A percentile compares a stretch with the other conserved stretches of the same genome.
phyloP scores from a whole-genome alignment of 495 filamentous ascomycete species.

The Mycothermus thermophilus region DNA sequence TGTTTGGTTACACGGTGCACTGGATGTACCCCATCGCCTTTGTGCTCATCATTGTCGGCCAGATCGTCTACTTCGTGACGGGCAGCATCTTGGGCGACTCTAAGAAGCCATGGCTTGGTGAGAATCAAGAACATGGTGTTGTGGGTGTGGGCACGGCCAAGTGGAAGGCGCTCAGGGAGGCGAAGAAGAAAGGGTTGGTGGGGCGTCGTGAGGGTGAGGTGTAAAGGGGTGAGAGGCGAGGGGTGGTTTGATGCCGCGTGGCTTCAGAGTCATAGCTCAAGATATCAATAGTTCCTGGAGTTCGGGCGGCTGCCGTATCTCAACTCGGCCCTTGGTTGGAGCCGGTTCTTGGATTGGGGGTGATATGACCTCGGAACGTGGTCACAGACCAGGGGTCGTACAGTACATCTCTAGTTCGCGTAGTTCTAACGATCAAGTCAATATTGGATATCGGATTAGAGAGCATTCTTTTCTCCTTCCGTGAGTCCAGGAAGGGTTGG shows the following conservation, averaged over 20 bases:
- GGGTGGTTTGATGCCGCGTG: neutral
- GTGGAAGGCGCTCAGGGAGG: slow-evolving; percentile 52
- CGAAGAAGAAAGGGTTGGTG: slow-evolving; percentile 20
- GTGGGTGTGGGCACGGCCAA: slow-evolving; percentile 80
- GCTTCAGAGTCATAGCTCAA: no score
- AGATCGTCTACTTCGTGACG: slow-evolving; percentile 70
- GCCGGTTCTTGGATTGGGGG: no score
- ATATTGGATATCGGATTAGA: no score
- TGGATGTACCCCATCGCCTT: slow-evolving; percentile 95
- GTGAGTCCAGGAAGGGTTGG: no score
- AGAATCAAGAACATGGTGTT: slow-evolving; percentile 68
- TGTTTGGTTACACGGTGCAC: slow-evolving; percentile 70
- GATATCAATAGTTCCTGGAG: neutral
- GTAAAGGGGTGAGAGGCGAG: neutral
- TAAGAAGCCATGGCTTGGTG: slow-evolving; percentile 87
- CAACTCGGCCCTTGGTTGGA: no score
- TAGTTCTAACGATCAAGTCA: no score
- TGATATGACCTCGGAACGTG: neutral
- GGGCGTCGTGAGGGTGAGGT: neutral
- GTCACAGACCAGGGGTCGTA: no score
- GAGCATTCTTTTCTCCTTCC: no score
- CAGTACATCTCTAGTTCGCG: no score
- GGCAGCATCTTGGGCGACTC: slow-evolving; percentile 71
- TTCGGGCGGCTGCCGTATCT: no score
- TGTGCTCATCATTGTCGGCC: slow-evolving; percentile 71